Conservation (phyloP, 2,329 filamentous ascomycete species). For the Calcarisporium arbuscula region DNA sequence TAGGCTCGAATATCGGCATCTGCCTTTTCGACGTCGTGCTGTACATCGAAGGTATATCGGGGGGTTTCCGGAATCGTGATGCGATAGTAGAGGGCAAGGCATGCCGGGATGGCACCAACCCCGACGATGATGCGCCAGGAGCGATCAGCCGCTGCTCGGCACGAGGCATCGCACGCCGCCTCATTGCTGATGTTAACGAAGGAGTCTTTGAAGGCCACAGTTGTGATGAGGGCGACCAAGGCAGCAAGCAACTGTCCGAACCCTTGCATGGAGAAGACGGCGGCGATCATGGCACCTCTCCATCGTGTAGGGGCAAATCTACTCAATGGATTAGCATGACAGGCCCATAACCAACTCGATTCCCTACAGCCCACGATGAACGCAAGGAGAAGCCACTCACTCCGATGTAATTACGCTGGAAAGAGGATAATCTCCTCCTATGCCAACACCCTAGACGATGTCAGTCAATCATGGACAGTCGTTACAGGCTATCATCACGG, state of each 20-base stretch:
- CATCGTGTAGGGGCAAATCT: constrained; percentile 75
- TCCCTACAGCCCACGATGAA: too few relatives aligned
- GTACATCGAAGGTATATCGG: constrained; percentile 75
- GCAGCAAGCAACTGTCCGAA: constrained; percentile 70
- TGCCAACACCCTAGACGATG: constrained; percentile 54
- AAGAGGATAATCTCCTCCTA: constrained; percentile 78
- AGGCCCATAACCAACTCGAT: background rate
- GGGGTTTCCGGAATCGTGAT: constrained; percentile 82
- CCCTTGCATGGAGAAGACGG: constrained; percentile 81
- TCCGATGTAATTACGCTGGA: constrained; percentile 77
- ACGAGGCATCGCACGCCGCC: constrained; percentile 51
- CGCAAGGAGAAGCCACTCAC: constrained; percentile 30
- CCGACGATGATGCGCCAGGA: constrained; percentile 80
- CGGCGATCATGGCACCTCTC: constrained; percentile 76
- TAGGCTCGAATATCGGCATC: constrained; percentile 64
- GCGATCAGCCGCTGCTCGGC: constrained; percentile 66
- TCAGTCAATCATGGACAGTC: too few relatives aligned
- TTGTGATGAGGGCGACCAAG: constrained; percentile 64
- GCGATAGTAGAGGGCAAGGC: constrained; percentile 76
- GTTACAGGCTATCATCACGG: too few relatives aligned
- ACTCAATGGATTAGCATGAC: constrained; percentile 12
- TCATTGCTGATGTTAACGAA: constrained; percentile 36
- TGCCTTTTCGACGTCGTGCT: constrained; percentile 68
- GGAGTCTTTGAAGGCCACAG: constrained; percentile 53
- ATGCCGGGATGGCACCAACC: constrained; percentile 70